A percentile compares a stretch with the other conserved stretches of the same genome.
Evolutionary conservation across 495 filamentous ascomycete species (phyloP).

Genomic region (Bacidia gigantensis): DNA sequence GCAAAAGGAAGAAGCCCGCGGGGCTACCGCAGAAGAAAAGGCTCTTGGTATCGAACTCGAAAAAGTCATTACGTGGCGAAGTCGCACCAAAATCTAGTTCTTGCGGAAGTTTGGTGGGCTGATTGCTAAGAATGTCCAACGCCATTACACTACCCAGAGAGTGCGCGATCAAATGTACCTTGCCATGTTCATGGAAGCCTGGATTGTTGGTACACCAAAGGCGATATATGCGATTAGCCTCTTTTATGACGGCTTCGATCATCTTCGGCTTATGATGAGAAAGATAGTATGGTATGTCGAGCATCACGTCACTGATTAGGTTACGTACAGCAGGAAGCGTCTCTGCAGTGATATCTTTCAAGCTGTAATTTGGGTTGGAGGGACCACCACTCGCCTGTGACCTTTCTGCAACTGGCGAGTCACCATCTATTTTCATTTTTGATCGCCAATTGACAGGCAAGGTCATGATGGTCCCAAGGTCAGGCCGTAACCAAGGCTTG

Average conservation of each 20-base stretch:
- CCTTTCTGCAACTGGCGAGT: constrained; percentile 26
- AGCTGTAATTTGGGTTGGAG: constrained; percentile 49
- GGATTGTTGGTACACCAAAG: constrained; percentile 91
- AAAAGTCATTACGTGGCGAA: constrained; percentile 43
- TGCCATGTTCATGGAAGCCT: constrained; percentile 62
- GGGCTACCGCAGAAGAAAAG: constrained; percentile 90
- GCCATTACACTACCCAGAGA: constrained; percentile 91
- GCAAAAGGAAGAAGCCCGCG: constrained; percentile 78
- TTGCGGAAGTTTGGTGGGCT: constrained; percentile 54
- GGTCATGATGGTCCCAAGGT: constrained; percentile 61
- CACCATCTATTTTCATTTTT: constrained; percentile 65
- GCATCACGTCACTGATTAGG: constrained; percentile 91
- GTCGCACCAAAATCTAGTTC: constrained; percentile 38
- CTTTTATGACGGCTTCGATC: constrained; percentile 74
- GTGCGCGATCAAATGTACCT: constrained; percentile 86
- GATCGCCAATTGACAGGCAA: constrained; percentile 78
- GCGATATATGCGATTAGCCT: constrained; percentile 86
- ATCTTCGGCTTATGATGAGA: constrained; percentile 92
- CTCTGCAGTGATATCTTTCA: constrained; percentile 85
- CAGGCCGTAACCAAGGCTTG: constrained; percentile 56
- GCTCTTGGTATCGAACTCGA: constrained; percentile 82
- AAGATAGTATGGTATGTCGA: constrained; percentile 93
- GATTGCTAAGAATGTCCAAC: constrained; percentile 74
- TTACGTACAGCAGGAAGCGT: constrained; percentile 79
- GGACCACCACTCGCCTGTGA: constrained; percentile 31